A percentile compares a stretch with the other conserved stretches of the same genome.
Evolutionary conservation across 768 basidiomycete species (phyloP).

Genomic region (Pholiota microspora): DNA sequence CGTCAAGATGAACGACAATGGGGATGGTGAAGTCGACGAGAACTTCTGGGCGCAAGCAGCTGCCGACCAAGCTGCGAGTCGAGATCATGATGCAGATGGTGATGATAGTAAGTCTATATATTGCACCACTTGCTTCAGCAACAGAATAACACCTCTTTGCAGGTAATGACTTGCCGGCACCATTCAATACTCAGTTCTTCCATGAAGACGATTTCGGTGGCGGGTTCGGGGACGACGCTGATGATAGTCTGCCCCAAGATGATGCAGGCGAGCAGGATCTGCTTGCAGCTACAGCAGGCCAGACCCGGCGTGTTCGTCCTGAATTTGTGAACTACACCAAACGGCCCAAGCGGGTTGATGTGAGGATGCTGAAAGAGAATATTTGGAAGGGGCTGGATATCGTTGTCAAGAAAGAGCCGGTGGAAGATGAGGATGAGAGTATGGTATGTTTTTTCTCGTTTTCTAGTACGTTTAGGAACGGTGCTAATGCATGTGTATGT

Average conservation of each 20-base stretch:
- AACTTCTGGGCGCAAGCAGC: slow-evolving; percentile 97
- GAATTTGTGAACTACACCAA: slow-evolving; percentile 94
- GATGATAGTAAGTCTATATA: slow-evolving; percentile 52
- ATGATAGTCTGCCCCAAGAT: slow-evolving; percentile 36
- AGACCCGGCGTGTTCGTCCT: slow-evolving; percentile 76
- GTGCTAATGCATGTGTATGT: not conserved
- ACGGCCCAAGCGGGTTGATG: slow-evolving; percentile 94
- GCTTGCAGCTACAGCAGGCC: slow-evolving; percentile 74
- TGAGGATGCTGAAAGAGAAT: slow-evolving; percentile 94
- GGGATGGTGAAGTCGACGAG: slow-evolving; percentile 90
- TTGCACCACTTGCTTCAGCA: not conserved
- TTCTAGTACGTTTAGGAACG: not conserved
- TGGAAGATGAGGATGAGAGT: slow-evolving; percentile 34
- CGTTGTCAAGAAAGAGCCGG: slow-evolving; percentile 47
- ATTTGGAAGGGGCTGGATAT: slow-evolving; percentile 95
- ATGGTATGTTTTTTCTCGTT: slow-evolving; percentile 45
- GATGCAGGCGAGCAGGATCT: slow-evolving; percentile 85
- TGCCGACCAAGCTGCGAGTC: slow-evolving; percentile 69
- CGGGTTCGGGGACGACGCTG: slow-evolving; percentile 60
- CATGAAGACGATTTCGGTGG: slow-evolving; percentile 87
- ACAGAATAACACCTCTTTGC: slow-evolving; percentile 15
- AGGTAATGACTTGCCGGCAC: slow-evolving; percentile 56
- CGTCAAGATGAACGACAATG: slow-evolving; percentile 52
- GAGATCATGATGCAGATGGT: slow-evolving; percentile 37
- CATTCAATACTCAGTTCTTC: slow-evolving; percentile 97